Conservation (phyloP, 768 basidiomycete genomes). For the Lactifluus volemus region DNA sequence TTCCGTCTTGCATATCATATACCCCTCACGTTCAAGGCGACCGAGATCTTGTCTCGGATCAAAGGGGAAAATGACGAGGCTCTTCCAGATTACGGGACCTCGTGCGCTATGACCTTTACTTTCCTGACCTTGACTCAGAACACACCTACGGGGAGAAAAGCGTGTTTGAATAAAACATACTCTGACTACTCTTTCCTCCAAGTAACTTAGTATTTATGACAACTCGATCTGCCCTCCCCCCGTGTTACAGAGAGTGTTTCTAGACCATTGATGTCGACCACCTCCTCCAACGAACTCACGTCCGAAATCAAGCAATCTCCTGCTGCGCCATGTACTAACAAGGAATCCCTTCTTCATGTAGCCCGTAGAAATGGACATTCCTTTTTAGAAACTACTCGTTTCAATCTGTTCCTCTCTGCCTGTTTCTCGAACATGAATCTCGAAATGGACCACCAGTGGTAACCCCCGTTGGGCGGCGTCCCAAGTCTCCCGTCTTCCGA, state of each 20-base stretch:
- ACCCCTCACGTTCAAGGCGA: not conserved
- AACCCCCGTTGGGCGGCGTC: too few species aligned
- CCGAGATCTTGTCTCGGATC: not conserved
- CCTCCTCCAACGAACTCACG: not conserved
- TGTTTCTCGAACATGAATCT: too few species aligned
- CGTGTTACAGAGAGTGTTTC: not conserved
- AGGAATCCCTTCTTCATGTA: not conserved
- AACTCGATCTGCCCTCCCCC: not conserved
- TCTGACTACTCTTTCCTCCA: not conserved
- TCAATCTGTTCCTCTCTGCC: too few species aligned
- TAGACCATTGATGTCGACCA: not conserved
- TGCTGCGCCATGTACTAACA: not conserved
- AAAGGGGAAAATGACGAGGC: not conserved
- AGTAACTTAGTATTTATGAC: not conserved
- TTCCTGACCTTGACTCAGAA: not conserved
- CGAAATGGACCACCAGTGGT: too few species aligned
- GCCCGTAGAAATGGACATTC: too few species aligned
- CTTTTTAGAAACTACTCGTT: too few species aligned
- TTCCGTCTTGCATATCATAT: not conserved
- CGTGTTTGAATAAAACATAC: not conserved
- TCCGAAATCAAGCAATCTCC: not conserved
- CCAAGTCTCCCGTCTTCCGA: too few species aligned
- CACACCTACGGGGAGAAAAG: not conserved
- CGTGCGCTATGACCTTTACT: not conserved
- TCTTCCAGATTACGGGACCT: not conserved